Evolutionary conservation across 208 protist genomes (phyloP).

Genomic region (Trichomonas gallinae): DNA sequence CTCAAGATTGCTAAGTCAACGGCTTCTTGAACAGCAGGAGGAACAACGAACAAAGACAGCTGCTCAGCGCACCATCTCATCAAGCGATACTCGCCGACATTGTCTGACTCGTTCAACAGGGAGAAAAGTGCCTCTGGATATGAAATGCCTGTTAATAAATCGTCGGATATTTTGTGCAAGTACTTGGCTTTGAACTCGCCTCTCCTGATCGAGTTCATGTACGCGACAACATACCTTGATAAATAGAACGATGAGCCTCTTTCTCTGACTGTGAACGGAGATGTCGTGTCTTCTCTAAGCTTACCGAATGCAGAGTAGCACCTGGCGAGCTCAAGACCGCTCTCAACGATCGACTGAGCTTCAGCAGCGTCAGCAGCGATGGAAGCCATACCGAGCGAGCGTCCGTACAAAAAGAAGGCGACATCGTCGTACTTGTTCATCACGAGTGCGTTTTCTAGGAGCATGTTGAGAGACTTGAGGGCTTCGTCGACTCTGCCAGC

Average conservation of each 20-base stretch:
- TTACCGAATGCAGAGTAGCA: neutral
- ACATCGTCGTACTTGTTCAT: neutral
- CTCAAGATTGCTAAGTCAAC: slow-evolving; percentile 4
- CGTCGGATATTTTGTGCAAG: neutral
- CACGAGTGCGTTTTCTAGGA: neutral
- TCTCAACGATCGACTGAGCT: neutral
- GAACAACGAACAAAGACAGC: neutral
- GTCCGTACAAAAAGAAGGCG: neutral
- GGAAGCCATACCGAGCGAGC: neutral
- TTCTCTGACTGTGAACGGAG: neutral
- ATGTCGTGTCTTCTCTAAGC: neutral
- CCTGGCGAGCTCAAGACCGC: neutral
- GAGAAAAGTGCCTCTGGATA: slow-evolving; percentile 1
- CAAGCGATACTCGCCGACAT: neutral
- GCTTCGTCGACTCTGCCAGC: slow-evolving; percentile 7
- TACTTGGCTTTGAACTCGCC: neutral
- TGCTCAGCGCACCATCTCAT: slow-evolving; percentile 18
- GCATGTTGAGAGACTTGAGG: neutral
- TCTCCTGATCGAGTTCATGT: neutral
- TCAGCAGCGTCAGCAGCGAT: neutral
- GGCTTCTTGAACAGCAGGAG: slow-evolving; percentile 1
- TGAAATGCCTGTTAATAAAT: neutral
- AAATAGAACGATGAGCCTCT: neutral
- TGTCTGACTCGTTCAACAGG: neutral
- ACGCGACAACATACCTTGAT: neutral